Evolutionary conservation across 768 basidiomycete species (phyloP).

Genomic region (Leccinum arenicola): DNA sequence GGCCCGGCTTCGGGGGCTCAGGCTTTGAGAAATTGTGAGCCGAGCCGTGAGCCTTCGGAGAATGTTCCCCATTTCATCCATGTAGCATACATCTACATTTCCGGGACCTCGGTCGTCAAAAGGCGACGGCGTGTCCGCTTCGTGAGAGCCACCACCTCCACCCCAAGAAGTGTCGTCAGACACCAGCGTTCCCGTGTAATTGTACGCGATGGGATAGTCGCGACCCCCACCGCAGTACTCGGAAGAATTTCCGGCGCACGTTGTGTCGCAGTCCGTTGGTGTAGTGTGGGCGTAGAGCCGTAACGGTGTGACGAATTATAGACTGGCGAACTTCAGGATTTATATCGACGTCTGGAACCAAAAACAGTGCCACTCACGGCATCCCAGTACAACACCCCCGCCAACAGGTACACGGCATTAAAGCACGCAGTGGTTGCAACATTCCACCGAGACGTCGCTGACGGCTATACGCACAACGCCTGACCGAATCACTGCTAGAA

Average conservation of each 20-base stretch:
- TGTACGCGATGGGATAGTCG: constrained; percentile 35
- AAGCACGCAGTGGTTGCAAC: constrained; percentile 47
- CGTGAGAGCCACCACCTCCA: neutral
- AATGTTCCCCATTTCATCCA: no score
- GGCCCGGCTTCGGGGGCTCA: no score
- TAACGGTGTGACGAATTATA: constrained; percentile 16
- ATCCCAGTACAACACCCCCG: constrained; percentile 47
- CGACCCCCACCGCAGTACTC: constrained; percentile 72
- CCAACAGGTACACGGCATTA: constrained; percentile 37
- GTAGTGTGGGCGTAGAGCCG: constrained; percentile 33
- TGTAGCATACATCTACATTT: no score
- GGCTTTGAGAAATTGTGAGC: no score
- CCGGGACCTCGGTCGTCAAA: no score
- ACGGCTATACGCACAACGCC: constrained; percentile 34
- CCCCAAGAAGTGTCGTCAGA: neutral
- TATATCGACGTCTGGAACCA: constrained; percentile 34
- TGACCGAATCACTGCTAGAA: constrained; percentile 35
- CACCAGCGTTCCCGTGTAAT: constrained; percentile 2
- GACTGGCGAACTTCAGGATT: constrained; percentile 37
- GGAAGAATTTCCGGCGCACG: constrained; percentile 26
- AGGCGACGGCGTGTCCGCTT: no score
- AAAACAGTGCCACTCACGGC: constrained; percentile 37
- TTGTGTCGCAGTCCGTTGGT: constrained; percentile 49
- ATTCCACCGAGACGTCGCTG: constrained; percentile 45
- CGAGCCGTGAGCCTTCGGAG: no score